Evolutionary conservation across 192 early-diverging fungal genomes (phyloP).

Genomic region (Linnemannia schmuckeri): DNA sequence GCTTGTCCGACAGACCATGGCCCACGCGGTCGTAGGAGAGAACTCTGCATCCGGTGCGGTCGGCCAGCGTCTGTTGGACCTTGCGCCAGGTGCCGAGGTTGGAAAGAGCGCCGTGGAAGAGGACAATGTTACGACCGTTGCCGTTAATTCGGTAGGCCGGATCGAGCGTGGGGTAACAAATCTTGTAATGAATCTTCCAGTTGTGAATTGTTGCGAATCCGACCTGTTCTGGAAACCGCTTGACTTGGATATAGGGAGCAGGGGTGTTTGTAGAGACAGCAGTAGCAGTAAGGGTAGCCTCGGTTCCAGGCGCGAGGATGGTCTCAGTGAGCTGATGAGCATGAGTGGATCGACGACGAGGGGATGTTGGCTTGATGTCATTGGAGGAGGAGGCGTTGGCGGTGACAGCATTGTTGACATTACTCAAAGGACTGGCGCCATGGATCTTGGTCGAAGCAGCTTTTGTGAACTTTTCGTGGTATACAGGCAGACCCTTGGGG

Average conservation of each 20-base stretch:
- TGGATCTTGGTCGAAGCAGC: conserved; percentile 19
- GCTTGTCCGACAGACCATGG: conserved; percentile 34
- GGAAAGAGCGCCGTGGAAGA: conserved; percentile 41
- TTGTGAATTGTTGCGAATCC: conserved; percentile 24
- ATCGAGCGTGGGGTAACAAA: conserved; percentile 35
- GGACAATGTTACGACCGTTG: conserved; percentile 45
- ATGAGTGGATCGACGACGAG: neutral
- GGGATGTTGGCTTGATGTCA: neutral
- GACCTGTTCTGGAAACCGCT: conserved; percentile 29
- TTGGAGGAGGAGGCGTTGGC: conserved; percentile 3
- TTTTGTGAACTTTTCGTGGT: conserved; percentile 35
- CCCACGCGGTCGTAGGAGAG: conserved; percentile 43
- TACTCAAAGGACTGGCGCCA: conserved; percentile 33
- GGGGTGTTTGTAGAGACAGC: neutral
- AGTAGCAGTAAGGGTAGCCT: neutral
- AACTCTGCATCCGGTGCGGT: conserved; percentile 41
- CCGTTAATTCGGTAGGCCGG: conserved; percentile 32
- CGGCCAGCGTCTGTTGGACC: conserved; percentile 38
- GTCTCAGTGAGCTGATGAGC: conserved; percentile 10
- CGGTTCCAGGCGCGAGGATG: neutral
- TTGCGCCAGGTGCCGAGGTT: conserved; percentile 41
- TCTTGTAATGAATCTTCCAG: conserved; percentile 39
- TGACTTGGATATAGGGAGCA: neutral
- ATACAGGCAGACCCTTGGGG: conserved; percentile 23
- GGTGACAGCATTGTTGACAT: conserved; percentile 27